phyloP scores from a whole-genome alignment of 176 grass and related monocot species.

The Carex cristatella region DNA sequence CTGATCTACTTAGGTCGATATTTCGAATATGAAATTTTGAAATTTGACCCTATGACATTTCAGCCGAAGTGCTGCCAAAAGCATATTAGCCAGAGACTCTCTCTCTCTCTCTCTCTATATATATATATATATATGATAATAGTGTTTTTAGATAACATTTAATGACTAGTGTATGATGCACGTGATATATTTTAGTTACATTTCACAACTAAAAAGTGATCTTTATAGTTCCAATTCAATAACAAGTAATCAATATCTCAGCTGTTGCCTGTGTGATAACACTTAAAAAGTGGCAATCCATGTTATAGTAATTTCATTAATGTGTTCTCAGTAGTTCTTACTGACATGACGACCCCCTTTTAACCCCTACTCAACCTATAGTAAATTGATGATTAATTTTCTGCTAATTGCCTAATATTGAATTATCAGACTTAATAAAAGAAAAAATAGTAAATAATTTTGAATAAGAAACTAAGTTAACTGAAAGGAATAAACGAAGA shows the following conservation, averaged over 20 bases:
- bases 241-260: not conserved
- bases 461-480: not conserved
- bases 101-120: no score
- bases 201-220: not conserved
- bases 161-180: not conserved
- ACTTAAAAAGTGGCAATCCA: not conserved
- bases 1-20: no score
- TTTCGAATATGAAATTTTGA: no score
- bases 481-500: constrained; percentile 3
- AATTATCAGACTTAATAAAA: not conserved
- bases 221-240: not conserved
- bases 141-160: not conserved
- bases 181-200: not conserved
- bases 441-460: not conserved
- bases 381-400: not conserved
- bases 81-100: no score
- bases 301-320: not conserved
- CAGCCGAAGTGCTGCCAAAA: no score
- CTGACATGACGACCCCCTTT: not conserved
- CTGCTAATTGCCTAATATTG: constrained; percentile 1
- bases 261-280: not conserved
- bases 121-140: not conserved
- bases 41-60: no score
- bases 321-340: not conserved
- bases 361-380: not conserved